Evolutionary conservation across 257 asterid species (phyloP).

Genomic region (Solanum corneliomulleri): DNA sequence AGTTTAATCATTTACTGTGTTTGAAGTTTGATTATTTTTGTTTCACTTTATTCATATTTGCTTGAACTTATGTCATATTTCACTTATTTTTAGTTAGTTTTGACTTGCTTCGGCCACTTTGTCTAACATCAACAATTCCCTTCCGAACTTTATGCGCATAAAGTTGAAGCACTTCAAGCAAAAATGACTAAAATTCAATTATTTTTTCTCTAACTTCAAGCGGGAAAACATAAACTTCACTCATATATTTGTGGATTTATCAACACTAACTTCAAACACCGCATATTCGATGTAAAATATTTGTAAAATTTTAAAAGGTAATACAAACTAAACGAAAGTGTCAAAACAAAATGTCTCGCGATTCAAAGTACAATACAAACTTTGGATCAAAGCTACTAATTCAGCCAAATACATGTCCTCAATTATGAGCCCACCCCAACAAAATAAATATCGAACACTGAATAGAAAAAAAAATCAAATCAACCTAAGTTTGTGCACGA

Average conservation of each 20-base stretch:
- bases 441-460: background rate
- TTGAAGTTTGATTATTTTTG: background rate
- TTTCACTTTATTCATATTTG: background rate
- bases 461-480: background rate
- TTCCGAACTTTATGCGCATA: background rate
- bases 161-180: background rate
- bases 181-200: background rate
- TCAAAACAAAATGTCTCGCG: background rate
- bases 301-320: background rate
- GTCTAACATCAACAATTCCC: too few species aligned
- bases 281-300: background rate
- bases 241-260: background rate
- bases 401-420: background rate
- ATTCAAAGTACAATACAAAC: background rate
- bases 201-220: background rate
- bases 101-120: background rate
- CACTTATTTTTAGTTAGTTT: background rate
- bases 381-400: background rate
- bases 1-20: background rate
- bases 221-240: background rate
- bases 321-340: background rate
- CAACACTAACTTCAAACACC: background rate
- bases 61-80: background rate
- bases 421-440: fast-evolving
- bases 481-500: background rate